Base-by-base conservation (phyloP, 495 filamentous ascomycete genomes). In the Platismatia glauca region DNA sequence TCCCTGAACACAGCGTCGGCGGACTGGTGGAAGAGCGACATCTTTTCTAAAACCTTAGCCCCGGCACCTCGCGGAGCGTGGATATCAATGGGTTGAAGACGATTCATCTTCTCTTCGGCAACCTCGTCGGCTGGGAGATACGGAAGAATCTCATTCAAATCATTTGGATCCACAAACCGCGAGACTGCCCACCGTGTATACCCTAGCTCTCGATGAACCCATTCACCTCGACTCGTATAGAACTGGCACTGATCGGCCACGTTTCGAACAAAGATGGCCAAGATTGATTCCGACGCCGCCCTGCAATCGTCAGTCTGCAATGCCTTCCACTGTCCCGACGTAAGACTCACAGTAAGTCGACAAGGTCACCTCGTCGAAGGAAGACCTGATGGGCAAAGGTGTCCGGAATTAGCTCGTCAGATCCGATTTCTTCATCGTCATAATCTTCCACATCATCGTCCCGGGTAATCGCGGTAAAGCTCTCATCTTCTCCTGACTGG, bases 241-340 rank as follows among this genome's bases (percentile, higher is more conserved):
- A 88, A 91, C 60, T 95, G 89, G 55, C 77, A 74, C 59, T 84
- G 79, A 58, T 75, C 77, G 52, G 83, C 80, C 57, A 89, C 69
- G 18, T 82, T 80, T 27, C 83, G 83, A 16, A 93, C 76, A 68
- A 86, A 91, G 34, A 95, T 79, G 34, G 84, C 88, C n/a, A 89
- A 74, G 7, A 75, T 76, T 56, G 81, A 71, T 8, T 79, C 67
- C 31, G 74, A 76, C n/a, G 75, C 74, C 5, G 71, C 62, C 3
- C 72, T 72, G 34, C 9, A 53, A 33, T 6, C 60, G 66, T 37
- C 15, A 64, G 50, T 44, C 61, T 55, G 24, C 20, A 44, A 70
- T 61, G 65, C 55, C 18, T 55, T 29, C 22, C n/a, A 13, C 1
- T 57, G 63, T 39, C 48, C 39, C 37, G 37, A 13, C 34, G 50